phyloP scores from a whole-genome alignment of 2,329 filamentous ascomycete species.

The Fusarium sp. region DNA sequence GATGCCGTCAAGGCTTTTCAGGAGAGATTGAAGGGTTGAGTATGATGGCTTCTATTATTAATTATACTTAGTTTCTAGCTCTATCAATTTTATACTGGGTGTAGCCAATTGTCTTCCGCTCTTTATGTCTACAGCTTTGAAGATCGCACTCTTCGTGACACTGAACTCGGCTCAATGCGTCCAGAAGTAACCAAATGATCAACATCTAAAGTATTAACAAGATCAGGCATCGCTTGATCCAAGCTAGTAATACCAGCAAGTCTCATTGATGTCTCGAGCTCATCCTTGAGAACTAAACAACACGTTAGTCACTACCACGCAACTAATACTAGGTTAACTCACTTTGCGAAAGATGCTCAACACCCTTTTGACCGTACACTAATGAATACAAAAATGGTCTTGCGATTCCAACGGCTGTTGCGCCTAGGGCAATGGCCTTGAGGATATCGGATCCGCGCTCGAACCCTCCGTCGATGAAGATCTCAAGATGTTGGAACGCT shows the following conservation, averaged over 20 bases:
- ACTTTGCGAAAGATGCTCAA: slow-evolving; percentile 68
- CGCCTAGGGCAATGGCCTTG: slow-evolving; percentile 65
- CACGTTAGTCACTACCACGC: background rate
- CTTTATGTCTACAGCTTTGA: slow-evolving; percentile 33
- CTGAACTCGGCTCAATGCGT: slow-evolving; percentile 13
- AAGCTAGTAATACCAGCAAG: slow-evolving; percentile 48
- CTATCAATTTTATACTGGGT: background rate
- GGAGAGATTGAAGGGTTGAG: slow-evolving; percentile 25
- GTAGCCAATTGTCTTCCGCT: background rate
- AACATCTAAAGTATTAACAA: slow-evolving; percentile 51
- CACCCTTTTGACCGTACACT: slow-evolving; percentile 66
- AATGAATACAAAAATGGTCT: slow-evolving; percentile 65
- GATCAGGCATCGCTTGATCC: slow-evolving; percentile 43
- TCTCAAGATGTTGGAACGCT: slow-evolving; percentile 62
- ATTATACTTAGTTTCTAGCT: background rate
- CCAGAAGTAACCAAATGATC: slow-evolving; percentile 48
- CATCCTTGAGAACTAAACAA: slow-evolving; percentile 47
- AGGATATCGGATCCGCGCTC: slow-evolving; percentile 66
- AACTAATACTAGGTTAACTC: slow-evolving; percentile 46
- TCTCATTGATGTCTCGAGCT: slow-evolving; percentile 49
- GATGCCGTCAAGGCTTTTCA: slow-evolving; percentile 50
- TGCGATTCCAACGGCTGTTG: slow-evolving; percentile 66
- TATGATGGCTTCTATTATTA: background rate
- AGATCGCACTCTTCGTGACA: background rate
- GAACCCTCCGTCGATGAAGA: slow-evolving; percentile 67